A percentile compares a stretch with the other conserved stretches of the same genome.
Conservation (phyloP, 441 rosid species). For the Populus hybrid region DNA sequence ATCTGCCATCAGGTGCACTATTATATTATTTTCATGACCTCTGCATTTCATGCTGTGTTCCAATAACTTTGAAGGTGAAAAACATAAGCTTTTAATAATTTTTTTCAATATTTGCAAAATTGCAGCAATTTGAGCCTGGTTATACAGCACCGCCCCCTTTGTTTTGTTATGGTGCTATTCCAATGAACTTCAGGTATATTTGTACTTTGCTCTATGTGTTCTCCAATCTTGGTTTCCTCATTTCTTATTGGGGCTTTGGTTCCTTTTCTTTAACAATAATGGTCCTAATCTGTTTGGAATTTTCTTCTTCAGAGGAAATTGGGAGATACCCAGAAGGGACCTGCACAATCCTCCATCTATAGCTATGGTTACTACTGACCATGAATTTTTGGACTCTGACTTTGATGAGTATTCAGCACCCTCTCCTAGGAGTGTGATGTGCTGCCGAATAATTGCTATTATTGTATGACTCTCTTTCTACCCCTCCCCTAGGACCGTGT, state of each 20-base stretch:
- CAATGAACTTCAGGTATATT: constrained; percentile 58
- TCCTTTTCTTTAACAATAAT: neutral
- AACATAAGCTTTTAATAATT: neutral
- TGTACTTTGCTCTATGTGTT: neutral
- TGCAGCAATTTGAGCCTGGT: constrained; percentile 65
- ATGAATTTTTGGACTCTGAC: constrained; percentile 34
- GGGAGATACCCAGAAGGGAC: constrained; percentile 66
- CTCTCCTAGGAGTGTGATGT: constrained; percentile 52
- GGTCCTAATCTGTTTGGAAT: neutral
- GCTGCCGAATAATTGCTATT: constrained; percentile 64
- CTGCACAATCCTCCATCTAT: constrained; percentile 40
- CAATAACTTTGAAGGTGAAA: neutral
- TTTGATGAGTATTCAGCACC: constrained; percentile 46
- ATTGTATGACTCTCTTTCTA: constrained; percentile 40
- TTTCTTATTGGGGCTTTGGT: neutral
- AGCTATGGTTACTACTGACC: constrained; percentile 38
- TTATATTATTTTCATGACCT: constrained; percentile 1
- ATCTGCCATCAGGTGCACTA: constrained; percentile 67
- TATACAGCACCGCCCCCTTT: constrained; percentile 61
- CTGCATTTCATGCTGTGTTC: neutral
- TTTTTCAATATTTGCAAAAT: constrained; percentile 10
- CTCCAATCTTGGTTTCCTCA: neutral
- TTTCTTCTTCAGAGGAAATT: constrained; percentile 39
- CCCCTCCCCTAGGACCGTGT: neutral
- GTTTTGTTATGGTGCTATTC: constrained; percentile 50